Conservation (phyloP, 2,329 filamentous ascomycete genomes). For the Hypoxylon sp. region DNA sequence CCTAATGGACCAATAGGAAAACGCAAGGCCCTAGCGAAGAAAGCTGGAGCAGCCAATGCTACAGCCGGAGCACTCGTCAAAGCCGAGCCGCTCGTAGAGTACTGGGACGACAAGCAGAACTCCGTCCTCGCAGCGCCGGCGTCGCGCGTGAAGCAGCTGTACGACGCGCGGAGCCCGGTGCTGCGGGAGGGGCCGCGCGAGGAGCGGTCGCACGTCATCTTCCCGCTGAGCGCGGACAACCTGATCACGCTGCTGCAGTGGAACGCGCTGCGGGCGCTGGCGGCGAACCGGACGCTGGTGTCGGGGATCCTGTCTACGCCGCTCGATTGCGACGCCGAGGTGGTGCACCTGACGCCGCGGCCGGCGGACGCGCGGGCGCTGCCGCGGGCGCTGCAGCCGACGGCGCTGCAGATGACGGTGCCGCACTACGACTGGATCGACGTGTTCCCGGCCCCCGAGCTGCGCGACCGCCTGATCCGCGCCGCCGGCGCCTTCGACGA, state of each 20-base stretch:
- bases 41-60: constrained; percentile 33
- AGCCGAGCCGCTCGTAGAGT: constrained; percentile 46
- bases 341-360: constrained; percentile 43
- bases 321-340: constrained; percentile 45
- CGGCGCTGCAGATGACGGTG: constrained; percentile 49
- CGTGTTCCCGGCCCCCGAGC: constrained; percentile 49
- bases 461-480: constrained; percentile 51
- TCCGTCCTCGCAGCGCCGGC: constrained; percentile 44
- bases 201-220: constrained; percentile 41
- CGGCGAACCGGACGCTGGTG: constrained; percentile 48
- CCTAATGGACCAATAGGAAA: constrained; percentile 44
- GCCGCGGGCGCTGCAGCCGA: constrained; percentile 49
- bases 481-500: constrained; percentile 50
- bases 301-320: constrained; percentile 46
- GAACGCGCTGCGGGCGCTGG: constrained; percentile 50
- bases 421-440: constrained; percentile 54
- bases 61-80: constrained; percentile 34
- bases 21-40: constrained; percentile 44
- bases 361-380: constrained; percentile 42
- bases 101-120: constrained; percentile 47
- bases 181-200: constrained; percentile 39
- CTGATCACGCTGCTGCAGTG: constrained; percentile 54
- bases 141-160: constrained; percentile 45
- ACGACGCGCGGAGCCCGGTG: constrained; percentile 44
- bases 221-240: constrained; percentile 52